Percentiles rank a stretch among this genome's conserved stretches.
These are phyloP conservation scores for Solanum rostratum DNA, from an alignment of 257 asterid genomes.

Conservation along the genomic window DNA sequence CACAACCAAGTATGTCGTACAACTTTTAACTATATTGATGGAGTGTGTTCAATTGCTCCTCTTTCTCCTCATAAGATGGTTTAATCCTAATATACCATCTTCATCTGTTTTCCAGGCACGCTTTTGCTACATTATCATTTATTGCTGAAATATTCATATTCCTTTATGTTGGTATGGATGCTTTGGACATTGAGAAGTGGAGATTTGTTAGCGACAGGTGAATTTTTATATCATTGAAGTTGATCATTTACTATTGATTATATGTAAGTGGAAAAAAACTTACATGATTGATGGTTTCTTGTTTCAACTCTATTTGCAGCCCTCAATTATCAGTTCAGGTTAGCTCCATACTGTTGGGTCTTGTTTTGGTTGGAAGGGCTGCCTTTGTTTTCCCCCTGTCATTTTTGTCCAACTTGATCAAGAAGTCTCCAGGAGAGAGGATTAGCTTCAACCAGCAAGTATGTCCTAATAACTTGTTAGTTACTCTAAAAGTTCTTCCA, in stretches of 20 bases:
- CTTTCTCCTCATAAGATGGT: not conserved
- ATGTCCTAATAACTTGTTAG: conserved; percentile 11
- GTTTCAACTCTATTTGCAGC: conserved; percentile 27
- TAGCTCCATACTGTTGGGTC: conserved; percentile 80
- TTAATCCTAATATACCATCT: conserved; percentile 8
- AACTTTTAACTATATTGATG: not conserved
- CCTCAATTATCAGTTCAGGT: conserved; percentile 54
- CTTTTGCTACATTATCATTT: conserved; percentile 90
- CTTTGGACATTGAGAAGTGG: conserved; percentile 96
- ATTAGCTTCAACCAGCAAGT: conserved; percentile 75
- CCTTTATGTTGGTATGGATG: conserved; percentile 98
- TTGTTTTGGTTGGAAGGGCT: conserved; percentile 84
- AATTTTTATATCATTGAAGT: not conserved
- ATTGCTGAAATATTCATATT: conserved; percentile 88
- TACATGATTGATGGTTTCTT: not conserved
- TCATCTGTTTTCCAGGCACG: conserved; percentile 49
- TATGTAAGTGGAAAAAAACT: not conserved
- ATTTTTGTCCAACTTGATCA: conserved; percentile 71
- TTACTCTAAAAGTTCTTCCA: not conserved
- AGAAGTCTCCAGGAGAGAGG: conserved; percentile 52
- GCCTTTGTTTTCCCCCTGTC: conserved; percentile 95
- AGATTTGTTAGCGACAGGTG: conserved; percentile 75
- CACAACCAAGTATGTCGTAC: conserved; percentile 71
- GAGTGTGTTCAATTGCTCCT: not conserved
- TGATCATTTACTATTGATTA: not conserved